Evolutionary conservation across 768 basidiomycete species (phyloP).

Genomic region (Pleurotus eryngii): DNA sequence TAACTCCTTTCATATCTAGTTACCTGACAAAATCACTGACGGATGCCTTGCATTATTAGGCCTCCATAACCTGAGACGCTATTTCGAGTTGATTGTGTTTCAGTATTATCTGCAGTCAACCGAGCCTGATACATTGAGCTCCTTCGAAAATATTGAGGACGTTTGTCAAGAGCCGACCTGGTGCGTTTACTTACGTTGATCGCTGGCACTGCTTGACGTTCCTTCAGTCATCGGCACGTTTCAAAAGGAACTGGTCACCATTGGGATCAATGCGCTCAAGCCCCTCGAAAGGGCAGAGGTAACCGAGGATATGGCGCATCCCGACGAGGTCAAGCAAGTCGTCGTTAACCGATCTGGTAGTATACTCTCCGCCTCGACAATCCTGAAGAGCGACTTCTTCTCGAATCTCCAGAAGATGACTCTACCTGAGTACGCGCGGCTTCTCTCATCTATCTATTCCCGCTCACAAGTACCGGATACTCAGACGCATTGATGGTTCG

Average conservation of each 20-base stretch:
- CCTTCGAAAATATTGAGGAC: slow-evolving; percentile 73
- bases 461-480: background rate
- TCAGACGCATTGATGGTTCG: slow-evolving; percentile 81
- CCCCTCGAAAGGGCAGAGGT: slow-evolving; percentile 75
- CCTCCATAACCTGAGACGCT: slow-evolving; percentile 76
- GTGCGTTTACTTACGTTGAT: slow-evolving; percentile 30
- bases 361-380: slow-evolving; percentile 87
- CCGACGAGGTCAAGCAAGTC: slow-evolving; percentile 87
- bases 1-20: too few relatives aligned
- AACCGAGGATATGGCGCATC: slow-evolving; percentile 69
- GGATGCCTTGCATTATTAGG: slow-evolving; percentile 35
- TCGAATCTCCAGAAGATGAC: slow-evolving; percentile 95
- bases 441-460: background rate
- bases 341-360: slow-evolving; percentile 82
- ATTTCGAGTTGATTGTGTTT: slow-evolving; percentile 85
- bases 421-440: slow-evolving; percentile 67
- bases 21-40: too few relatives aligned
- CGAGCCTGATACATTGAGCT: slow-evolving; percentile 73
- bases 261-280: slow-evolving; percentile 76
- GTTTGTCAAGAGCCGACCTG: slow-evolving; percentile 82
- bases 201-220: background rate
- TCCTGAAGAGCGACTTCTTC: slow-evolving; percentile 95
- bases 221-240: slow-evolving; percentile 87
- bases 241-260: slow-evolving; percentile 79
- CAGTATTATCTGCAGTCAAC: slow-evolving; percentile 85